Evolutionary conservation across 2,329 filamentous ascomycete genomes (phyloP), one percentile per base, ranked within the genome.

Genomic region (Alternaria sp.): DNA sequence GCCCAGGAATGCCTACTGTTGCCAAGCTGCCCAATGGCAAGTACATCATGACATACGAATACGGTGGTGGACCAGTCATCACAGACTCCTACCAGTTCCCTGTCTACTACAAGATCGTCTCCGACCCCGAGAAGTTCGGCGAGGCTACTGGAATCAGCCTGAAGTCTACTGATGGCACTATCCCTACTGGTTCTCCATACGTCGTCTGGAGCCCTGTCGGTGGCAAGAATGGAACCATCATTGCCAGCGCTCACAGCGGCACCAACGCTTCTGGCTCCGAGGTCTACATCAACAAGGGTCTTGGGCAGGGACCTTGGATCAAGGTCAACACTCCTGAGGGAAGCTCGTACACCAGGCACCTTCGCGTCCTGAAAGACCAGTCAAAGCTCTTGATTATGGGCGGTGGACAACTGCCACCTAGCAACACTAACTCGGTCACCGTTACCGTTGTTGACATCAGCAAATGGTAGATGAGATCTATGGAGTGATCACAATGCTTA

Each of bases 1-100:
- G 90, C 2, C 90, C 90, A 0, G 90, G 89, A 51, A 92, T 92
- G 90, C 85, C 89, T 2, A 86, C 85, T 0, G 81, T 92, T 9
- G 82, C 85, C 2, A 71, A 82, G 70, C 82, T 92, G 4, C 81
- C 88, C 65, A 85, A 85, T 65, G 86, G 84, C 58, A 79, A 86
- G 69, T 91, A 85, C 76, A 85, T 92, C 70, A 86, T 88, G 79
- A 83, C 84, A 6, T 90, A 90, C 74, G 89, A 91, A 73, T 87
- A 86, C 64, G 86, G 86, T 51, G 85, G 84, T 67, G 70, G 81
- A 48, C 78, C 78, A 0, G 75, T 76, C 22, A 74, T 68, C 38
- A 67, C 64, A 49, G 54, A 40, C n/a, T 62, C 58, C 32, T 78
- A 78, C 73, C 72, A 75, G 8, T 86, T 85, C 74, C 83, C 85